Evolutionary conservation across 768 basidiomycete genomes (phyloP), one percentile per base, ranked within the genome.

Genomic region (Amyloporia xantha): DNA sequence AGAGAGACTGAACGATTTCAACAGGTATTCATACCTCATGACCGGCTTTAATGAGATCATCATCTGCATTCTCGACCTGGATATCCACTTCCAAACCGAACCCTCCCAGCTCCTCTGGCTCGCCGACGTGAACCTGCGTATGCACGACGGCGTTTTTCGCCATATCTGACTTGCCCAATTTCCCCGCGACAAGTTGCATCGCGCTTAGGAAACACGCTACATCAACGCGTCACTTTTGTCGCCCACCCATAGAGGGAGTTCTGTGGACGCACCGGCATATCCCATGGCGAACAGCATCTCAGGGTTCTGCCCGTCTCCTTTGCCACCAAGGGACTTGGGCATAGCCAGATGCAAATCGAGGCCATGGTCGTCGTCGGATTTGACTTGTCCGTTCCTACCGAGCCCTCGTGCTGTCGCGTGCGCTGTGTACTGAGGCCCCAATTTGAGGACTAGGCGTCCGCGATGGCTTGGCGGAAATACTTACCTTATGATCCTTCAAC

Each of bases 141-240:
- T 78, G 76, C 27, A 88, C 76, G n/a, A 76, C 71, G 1, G 83
- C 86, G 13, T 78, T 71, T 41, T 74, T 71, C 1, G 74, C 78
- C 51, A 71, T 71, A 0, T 81, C 78, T 26, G 66, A 62, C 64
- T 81, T 82, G 17, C 81, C 81, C 54, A 71, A 58, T 19, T 71
- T 65, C 19, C 71, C 68, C 0, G 84, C 83, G 26, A 75, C 68
- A 36, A 76, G 59, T 60, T 86, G 84, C 47, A 88, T 62, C 1
- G 86, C 87, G 4, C 83, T 81, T 0, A 88, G 71, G 61, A 88
- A 75, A 59, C 86, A 89, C 2, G 83, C 86, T 86, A 26, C 21
- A 37, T 33, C 15, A n/a, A 24, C 26, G n/a, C 6, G 19, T 23
- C 5, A 9, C 26, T 21, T 27, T 28, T 15, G 21, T 28, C 30